These are phyloP conservation scores for Trypanosoma theileri DNA, from an alignment of 208 protist genomes.

Conservation along the genomic window DNA sequence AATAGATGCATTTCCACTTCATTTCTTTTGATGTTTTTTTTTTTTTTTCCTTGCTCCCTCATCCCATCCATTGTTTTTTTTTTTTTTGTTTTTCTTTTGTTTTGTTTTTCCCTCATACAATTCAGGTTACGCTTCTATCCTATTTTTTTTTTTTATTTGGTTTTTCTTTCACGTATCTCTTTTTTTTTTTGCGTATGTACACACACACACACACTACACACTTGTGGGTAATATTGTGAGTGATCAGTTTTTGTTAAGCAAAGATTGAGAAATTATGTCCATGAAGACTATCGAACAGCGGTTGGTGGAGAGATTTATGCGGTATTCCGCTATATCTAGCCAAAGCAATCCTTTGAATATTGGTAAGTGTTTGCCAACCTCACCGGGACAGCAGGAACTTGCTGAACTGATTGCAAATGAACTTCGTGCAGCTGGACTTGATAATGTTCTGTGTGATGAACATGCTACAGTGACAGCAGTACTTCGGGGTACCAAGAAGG, in stretches of 20 bases:
- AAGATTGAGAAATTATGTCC: slow-evolving; percentile 21
- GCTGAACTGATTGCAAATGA: slow-evolving; percentile 74
- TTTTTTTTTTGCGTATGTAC: background rate
- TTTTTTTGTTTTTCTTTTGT: slow-evolving; percentile 1
- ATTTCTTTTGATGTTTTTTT: slow-evolving; percentile 5
- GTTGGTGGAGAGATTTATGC: slow-evolving; percentile 71
- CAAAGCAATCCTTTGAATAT: slow-evolving; percentile 65
- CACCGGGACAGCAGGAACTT: slow-evolving; percentile 79
- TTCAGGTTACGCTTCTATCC: no score
- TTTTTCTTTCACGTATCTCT: no score
- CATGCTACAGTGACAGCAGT: slow-evolving; percentile 81
- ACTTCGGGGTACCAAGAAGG: slow-evolving; percentile 51
- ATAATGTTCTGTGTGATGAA: slow-evolving; percentile 61
- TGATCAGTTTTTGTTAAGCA: background rate
- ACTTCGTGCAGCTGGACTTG: slow-evolving; percentile 41
- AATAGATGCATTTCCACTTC: background rate
- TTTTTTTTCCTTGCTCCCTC: slow-evolving; percentile 10
- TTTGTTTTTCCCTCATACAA: no score
- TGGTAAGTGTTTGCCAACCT: slow-evolving; percentile 65
- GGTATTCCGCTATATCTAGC: slow-evolving; percentile 74
- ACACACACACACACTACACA: no score
- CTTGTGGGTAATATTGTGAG: no score
- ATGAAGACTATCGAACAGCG: slow-evolving; percentile 43
- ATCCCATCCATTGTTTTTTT: slow-evolving; percentile 5
- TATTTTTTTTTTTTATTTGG: background rate